Base-by-base conservation (phyloP, 2,329 filamentous ascomycete species). In the Myrmaecium sp. region DNA sequence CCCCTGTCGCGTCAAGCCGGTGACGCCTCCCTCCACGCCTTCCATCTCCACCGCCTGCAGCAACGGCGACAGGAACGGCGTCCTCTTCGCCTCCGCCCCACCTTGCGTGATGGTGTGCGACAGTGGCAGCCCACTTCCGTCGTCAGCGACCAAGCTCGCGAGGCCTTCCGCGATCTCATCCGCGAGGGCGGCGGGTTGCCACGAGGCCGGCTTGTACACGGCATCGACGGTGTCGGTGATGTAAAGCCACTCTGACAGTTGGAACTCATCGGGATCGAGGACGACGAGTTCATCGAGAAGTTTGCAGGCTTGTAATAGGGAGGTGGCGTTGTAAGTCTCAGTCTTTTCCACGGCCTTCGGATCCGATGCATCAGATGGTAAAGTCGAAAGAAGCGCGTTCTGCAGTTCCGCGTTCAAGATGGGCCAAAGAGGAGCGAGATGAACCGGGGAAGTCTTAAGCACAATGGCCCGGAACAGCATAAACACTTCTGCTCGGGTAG, bases 221-320 rank as follows among this genome's bases (percentile, higher is more conserved):
- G 89, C 84, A 42, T 98, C 89, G 36, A 94, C 84, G 9, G 86
- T 95, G 51, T 98, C 89, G 2, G 83, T 92, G 29, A 98, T 74
- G 50, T 93, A 98, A 4, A 95, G 69, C 89, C 89, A 98, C 57
- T 94, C 82, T 42, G 92, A 77, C n/a, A 95, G 67, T 51, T 95
- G 89, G 54, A 95, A 98, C 48, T 98, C 89, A 39, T 98, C 89
- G 0, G 84, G 86, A 4, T 79, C 76, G 5, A 84, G 62, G 22
- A 82, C 74, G 9, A 95, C 66, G n/a, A 98, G 62, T 12, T 83
- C 61, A 43, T 98, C 89, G 3, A 98, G 65, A 3, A 98, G 64
- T 47, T 95, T 98, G 55, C 84, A 94, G 1, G 83, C 84, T 49
- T 98, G 86, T 3, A 98, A 57, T 10, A 94, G 59, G 3, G 78